A percentile compares a stretch with the other conserved stretches of the same genome.
phyloP scores from a whole-genome alignment of 2,329 filamentous ascomycete genomes.

The Diplodia corticola region DNA sequence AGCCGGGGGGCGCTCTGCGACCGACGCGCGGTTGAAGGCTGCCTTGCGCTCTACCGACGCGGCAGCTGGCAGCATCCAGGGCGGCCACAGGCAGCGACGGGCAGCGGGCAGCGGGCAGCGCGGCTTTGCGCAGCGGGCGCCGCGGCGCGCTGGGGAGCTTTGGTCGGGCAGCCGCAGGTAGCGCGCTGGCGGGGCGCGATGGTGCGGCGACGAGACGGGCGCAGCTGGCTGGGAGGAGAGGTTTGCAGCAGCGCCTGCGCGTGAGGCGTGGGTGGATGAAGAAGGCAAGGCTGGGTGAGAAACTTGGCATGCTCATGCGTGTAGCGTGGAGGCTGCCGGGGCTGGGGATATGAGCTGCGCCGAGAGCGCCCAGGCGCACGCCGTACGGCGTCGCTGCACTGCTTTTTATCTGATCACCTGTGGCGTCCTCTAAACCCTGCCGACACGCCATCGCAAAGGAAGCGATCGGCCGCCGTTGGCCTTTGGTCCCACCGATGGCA shows the following conservation, averaged over 20 bases:
- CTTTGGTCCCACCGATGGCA: constrained; percentile 18
- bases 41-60: constrained; percentile 20
- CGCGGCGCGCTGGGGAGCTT: background rate
- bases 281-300: constrained; percentile 11
- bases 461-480: constrained; percentile 24
- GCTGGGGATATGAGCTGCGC: constrained; percentile 20
- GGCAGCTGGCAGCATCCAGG: constrained; percentile 23
- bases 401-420: constrained; percentile 24
- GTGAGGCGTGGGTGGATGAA: constrained; percentile 2
- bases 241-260: background rate
- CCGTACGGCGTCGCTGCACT: constrained; percentile 17
- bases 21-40: constrained; percentile 9
- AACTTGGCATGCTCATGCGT: constrained; percentile 19
- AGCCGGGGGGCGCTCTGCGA: constrained; percentile 1
- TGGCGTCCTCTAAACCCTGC: constrained; percentile 20
- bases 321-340: constrained; percentile 16
- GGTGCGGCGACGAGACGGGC: background rate
- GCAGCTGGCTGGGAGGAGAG: background rate
- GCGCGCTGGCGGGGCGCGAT: background rate
- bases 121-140: constrained; percentile 19
- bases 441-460: constrained; percentile 12
- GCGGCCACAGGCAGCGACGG: constrained; percentile 18
- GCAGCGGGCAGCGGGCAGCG: constrained; percentile 17
- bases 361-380: constrained; percentile 17
- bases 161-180: background rate